Conservation (phyloP, 768 basidiomycete species). For the Leucosporidium yakuticum region DNA sequence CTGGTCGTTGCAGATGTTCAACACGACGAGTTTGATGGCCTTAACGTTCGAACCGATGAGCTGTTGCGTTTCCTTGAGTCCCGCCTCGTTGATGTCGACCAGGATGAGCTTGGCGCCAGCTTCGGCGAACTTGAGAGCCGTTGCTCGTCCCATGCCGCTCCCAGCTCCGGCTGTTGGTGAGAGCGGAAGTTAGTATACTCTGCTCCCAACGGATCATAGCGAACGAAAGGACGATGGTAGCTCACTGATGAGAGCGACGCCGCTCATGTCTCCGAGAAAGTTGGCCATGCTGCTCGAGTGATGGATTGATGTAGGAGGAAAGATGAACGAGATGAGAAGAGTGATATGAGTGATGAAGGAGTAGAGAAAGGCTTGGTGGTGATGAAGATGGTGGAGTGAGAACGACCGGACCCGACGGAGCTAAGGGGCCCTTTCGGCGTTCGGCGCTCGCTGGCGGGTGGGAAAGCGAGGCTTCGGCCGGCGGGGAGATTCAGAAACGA, state of each 20-base stretch:
- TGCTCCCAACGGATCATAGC: too few relatives aligned
- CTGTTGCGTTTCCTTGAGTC: constrained; percentile 1
- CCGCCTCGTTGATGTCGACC: constrained; percentile 13
- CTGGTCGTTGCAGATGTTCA: constrained; percentile 5
- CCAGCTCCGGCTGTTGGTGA: constrained; percentile 5
- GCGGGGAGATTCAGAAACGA: too few relatives aligned
- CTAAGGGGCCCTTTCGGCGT: too few relatives aligned
- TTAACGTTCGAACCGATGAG: background rate
- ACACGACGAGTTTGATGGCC: background rate
- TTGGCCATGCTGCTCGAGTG: background rate
- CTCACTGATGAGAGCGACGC: background rate
- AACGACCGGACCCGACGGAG: too few relatives aligned
- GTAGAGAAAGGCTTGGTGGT: too few relatives aligned
- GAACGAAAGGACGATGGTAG: too few relatives aligned
- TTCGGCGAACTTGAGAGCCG: background rate
- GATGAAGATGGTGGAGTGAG: too few relatives aligned
- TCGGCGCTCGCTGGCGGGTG: too few relatives aligned
- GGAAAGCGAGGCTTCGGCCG: too few relatives aligned
- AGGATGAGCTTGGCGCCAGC: constrained; percentile 13
- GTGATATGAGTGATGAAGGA: too few relatives aligned
- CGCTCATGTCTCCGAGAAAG: background rate
- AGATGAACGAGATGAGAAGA: background rate
- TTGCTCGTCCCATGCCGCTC: constrained; percentile 5
- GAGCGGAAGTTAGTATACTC: background rate
- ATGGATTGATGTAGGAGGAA: background rate